Evolutionary conservation across 148 eudicot genomes (phyloP).

Genomic region (Rhododendron williamsianum): DNA sequence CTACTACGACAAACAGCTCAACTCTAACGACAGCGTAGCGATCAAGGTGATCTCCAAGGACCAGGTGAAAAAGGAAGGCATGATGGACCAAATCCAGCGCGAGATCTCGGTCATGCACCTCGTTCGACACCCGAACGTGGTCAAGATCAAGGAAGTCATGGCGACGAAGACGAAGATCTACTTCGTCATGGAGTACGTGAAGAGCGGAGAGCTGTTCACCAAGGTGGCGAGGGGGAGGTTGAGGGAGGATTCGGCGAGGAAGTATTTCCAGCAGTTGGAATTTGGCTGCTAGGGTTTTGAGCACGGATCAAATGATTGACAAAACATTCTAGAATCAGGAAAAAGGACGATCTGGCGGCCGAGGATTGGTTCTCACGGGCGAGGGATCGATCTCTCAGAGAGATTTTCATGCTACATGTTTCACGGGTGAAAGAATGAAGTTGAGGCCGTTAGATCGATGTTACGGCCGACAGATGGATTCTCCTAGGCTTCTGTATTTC

Average conservation of each 20-base stretch:
- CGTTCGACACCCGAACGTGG: constrained; percentile 46
- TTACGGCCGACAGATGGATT: too few relatives aligned
- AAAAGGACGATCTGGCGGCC: too few relatives aligned
- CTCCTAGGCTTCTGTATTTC: too few relatives aligned
- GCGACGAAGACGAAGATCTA: constrained; percentile 46
- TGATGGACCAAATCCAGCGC: constrained; percentile 50
- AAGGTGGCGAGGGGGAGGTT: constrained; percentile 32
- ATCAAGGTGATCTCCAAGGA: constrained; percentile 49
- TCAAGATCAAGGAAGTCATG: constrained; percentile 62
- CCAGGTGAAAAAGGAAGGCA: constrained; percentile 35
- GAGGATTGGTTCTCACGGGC: too few relatives aligned
- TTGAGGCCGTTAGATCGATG: too few relatives aligned
- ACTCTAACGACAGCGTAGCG: constrained; percentile 37
- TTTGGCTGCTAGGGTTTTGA: too few relatives aligned
- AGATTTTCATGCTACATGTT: too few relatives aligned
- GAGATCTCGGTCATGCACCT: constrained; percentile 52
- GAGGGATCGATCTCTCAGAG: too few relatives aligned
- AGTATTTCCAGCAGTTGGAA: constrained; percentile 43
- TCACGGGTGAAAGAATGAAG: too few relatives aligned
- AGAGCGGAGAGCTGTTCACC: constrained; percentile 52
- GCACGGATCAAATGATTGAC: too few relatives aligned
- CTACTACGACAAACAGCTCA: constrained; percentile 25
- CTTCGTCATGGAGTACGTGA: constrained; percentile 47
- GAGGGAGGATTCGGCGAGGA: constrained; percentile 33
- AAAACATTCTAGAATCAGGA: too few relatives aligned